Evolutionary conservation across 2,329 filamentous ascomycete species (phyloP).

Genomic region (Fusarium foetens): DNA sequence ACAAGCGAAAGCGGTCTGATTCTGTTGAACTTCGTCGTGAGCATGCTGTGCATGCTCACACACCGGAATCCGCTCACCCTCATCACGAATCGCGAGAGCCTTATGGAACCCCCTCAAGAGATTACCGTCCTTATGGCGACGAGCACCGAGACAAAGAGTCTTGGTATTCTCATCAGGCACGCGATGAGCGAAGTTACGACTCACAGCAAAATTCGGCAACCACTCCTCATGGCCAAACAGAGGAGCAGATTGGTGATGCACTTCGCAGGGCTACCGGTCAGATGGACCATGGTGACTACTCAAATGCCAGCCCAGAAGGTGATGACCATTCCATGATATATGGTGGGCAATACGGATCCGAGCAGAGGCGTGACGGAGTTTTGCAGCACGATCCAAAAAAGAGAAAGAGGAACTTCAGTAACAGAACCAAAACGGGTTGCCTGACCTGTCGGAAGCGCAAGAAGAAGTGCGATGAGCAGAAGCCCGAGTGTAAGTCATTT

Average conservation of each 20-base stretch:
- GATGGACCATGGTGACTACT: constrained; percentile 61
- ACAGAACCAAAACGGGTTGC: constrained; percentile 94
- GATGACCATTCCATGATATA: constrained; percentile 61
- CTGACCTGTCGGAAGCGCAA: constrained; percentile 91
- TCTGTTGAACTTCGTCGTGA: constrained; percentile 64
- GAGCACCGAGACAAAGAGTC: constrained; percentile 60
- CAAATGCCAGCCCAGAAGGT: constrained; percentile 64
- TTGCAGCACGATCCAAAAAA: constrained; percentile 73
- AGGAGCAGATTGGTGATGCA: constrained; percentile 61
- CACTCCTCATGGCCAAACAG: constrained; percentile 57
- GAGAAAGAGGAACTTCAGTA: constrained; percentile 86
- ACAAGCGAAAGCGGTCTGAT: constrained; percentile 76
- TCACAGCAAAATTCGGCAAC: constrained; percentile 59
- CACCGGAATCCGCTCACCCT: constrained; percentile 48
- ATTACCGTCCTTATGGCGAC: constrained; percentile 58
- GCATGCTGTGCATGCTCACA: constrained; percentile 46
- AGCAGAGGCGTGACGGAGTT: constrained; percentile 59
- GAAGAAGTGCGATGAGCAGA: constrained; percentile 97
- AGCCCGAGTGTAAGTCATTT: constrained; percentile 82
- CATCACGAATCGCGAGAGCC: constrained; percentile 55
- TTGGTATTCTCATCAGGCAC: constrained; percentile 60
- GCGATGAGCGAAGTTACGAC: constrained; percentile 60
- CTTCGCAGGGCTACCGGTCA: constrained; percentile 58
- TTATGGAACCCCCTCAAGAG: constrained; percentile 56
- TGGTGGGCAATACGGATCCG: constrained; percentile 56